Evolutionary conservation across 441 rosid genomes (phyloP), one percentile per base, ranked within the genome.

Genomic region (Erysimum cheiri): DNA sequence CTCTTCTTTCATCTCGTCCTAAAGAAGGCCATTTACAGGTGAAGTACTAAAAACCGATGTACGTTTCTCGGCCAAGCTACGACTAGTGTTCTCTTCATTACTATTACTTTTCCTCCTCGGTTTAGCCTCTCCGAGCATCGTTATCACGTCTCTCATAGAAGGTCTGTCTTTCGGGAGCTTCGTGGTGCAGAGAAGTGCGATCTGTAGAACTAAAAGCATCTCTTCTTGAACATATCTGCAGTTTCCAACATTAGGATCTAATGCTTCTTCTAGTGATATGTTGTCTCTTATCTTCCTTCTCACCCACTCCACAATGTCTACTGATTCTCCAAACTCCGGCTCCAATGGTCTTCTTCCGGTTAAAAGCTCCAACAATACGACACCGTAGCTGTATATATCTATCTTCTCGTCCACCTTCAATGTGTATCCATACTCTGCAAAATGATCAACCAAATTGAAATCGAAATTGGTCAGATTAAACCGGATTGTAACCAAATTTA

Each of bases 141-240:
- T 84, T 61, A 92, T 79, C 41, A 87, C 97, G 67, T 94, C 96
- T 71, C 92, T 87, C 97, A 94, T 94, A 0, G 97, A 86, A 2
- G 98, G 98, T 71, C 97, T 86, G 57, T 90, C 97, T 78, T 82
- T 90, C 14, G 99, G 96, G 56, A 85, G 93, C 82, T 90, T 91
- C 0, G 92, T 85, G 0, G 96, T 90, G 74, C 96, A 94, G 19
- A 90, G 83, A 76, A 94, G 85, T 31, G 97, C 97, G 43, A 90
- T 87, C 22, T 89, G 85, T 59, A 90, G 84, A 24, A 89, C 97
- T 37, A 94, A 64, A 12, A 91, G 88, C 98, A 91, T 94, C 87
- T 91, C 97, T 77, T 89, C 98, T 78, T 87, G 96, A 39, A 94
- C 96, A 63, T 88, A 85, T 72, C 77, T 87, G 82, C 97, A 84